phyloP scores from a whole-genome alignment of 2,329 filamentous ascomycete species.

The Immersiporthe knoxdaviesiana region DNA sequence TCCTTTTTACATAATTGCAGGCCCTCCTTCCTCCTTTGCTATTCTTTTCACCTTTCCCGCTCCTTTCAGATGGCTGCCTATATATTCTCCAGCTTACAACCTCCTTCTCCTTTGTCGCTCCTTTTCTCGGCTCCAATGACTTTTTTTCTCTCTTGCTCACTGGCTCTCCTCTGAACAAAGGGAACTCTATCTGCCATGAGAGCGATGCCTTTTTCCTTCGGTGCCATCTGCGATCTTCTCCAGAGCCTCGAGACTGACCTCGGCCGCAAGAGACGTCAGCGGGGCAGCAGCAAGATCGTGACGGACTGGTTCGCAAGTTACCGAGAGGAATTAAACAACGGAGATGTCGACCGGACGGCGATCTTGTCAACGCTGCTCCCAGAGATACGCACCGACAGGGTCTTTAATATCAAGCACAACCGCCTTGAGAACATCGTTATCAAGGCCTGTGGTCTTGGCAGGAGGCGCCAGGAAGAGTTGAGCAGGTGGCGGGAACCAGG shows the following conservation, averaged over 20 bases:
- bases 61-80: conserved; percentile 13
- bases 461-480: conserved; percentile 63
- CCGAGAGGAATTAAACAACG: conserved; percentile 58
- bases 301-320: conserved; percentile 71
- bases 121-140: background rate
- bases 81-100: background rate
- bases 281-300: conserved; percentile 45
- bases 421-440: conserved; percentile 69
- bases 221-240: conserved; percentile 74
- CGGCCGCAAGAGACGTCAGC: conserved; percentile 38
- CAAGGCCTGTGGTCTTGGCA: conserved; percentile 67
- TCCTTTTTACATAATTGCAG: background rate
- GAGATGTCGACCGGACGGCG: conserved; percentile 61
- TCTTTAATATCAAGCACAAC: conserved; percentile 69
- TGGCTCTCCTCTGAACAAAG: background rate
- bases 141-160: background rate
- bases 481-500: conserved; percentile 61
- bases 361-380: conserved; percentile 78
- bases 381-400: conserved; percentile 74
- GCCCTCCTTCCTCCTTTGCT: too few species aligned
- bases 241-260: conserved; percentile 62
- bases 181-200: conserved; percentile 3
- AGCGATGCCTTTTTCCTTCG: conserved; percentile 68
- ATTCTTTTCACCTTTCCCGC: background rate
- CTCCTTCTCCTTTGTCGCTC: conserved; percentile 8